Evolutionary conservation across 2,329 filamentous ascomycete species (phyloP).

Genomic region (Atkinsonella texensis): DNA sequence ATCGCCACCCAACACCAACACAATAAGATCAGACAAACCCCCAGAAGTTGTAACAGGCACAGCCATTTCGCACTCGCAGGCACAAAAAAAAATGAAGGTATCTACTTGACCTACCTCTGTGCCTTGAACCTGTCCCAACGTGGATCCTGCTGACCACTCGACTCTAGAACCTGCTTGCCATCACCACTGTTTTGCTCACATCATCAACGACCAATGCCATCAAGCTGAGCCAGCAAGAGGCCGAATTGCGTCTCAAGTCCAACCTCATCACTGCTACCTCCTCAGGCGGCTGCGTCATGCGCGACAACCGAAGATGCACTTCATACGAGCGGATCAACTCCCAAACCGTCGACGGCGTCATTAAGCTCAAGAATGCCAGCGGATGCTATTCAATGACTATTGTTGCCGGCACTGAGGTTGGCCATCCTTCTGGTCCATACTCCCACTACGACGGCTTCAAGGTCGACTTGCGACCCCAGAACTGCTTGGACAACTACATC

Average conservation of each 20-base stretch:
- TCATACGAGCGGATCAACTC: slow-evolving; percentile 14
- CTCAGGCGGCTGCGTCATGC: slow-evolving; percentile 12
- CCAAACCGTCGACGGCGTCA: slow-evolving; percentile 13
- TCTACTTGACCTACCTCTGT: neutral
- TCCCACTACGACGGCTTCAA: slow-evolving; percentile 14
- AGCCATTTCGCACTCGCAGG: neutral
- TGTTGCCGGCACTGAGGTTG: slow-evolving; percentile 15
- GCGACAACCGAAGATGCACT: slow-evolving; percentile 11
- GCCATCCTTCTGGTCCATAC: slow-evolving; percentile 9
- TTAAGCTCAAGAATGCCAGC: slow-evolving; percentile 15
- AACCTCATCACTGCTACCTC: slow-evolving; percentile 14
- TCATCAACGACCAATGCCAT: neutral
- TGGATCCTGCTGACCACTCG: neutral
- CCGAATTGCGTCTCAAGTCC: slow-evolving; percentile 9
- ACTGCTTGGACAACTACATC: slow-evolving; percentile 11
- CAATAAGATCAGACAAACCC: too few relatives aligned
- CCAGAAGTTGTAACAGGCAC: too few relatives aligned
- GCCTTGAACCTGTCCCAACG: neutral
- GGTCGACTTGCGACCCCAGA: slow-evolving; percentile 13
- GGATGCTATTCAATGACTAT: slow-evolving; percentile 10
- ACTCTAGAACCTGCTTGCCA: neutral
- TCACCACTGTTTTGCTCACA: slow-evolving; percentile 3
- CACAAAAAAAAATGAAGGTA: neutral
- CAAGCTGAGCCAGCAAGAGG: slow-evolving; percentile 11
- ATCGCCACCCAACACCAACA: too few relatives aligned